Percentiles rank a stretch among this genome's conserved stretches.
These are phyloP conservation scores for Saccharomycopsis schoenii DNA, from an alignment of 805 yeast species.

Conservation along the genomic window DNA sequence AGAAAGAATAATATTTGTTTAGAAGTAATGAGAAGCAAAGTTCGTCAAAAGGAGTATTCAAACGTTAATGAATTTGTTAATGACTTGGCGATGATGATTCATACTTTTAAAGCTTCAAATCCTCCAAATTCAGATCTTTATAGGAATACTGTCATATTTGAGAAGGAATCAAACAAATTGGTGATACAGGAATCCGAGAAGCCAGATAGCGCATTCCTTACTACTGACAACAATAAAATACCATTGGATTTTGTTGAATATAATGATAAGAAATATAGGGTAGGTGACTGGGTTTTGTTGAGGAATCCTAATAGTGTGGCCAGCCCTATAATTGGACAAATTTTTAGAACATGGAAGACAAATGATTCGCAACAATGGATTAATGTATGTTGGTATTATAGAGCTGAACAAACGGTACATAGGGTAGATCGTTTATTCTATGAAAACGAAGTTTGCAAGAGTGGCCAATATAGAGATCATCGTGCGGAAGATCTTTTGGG, in stretches of 20 bases:
- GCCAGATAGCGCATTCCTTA: constrained; percentile 70
- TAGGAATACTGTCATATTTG: constrained; percentile 52
- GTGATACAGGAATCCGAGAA: constrained; percentile 63
- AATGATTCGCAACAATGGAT: constrained; percentile 76
- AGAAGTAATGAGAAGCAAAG: constrained; percentile 68
- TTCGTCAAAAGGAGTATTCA: constrained; percentile 74
- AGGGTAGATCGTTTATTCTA: constrained; percentile 81
- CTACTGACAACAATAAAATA: constrained; percentile 46
- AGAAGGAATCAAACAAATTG: constrained; percentile 46
- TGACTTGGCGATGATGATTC: constrained; percentile 67
- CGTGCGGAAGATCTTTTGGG: constrained; percentile 80
- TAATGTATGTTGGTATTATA: constrained; percentile 94
- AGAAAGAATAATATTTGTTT: constrained; percentile 56
- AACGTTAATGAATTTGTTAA: constrained; percentile 65
- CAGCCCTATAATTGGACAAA: constrained; percentile 91
- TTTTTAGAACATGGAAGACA: constrained; percentile 82
- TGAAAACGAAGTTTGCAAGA: constrained; percentile 91
- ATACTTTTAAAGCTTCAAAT: constrained; percentile 60
- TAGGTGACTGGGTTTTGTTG: constrained; percentile 93
- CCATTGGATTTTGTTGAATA: constrained; percentile 74
- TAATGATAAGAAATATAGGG: constrained; percentile 61
- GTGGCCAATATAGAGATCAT: constrained; percentile 96
- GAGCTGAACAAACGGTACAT: constrained; percentile 97
- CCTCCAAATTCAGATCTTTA: constrained; percentile 47
- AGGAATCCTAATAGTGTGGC: constrained; percentile 79